Evolutionary conservation across 2,329 filamentous ascomycete genomes (phyloP).

Genomic region (Penicillium oxalicum): DNA sequence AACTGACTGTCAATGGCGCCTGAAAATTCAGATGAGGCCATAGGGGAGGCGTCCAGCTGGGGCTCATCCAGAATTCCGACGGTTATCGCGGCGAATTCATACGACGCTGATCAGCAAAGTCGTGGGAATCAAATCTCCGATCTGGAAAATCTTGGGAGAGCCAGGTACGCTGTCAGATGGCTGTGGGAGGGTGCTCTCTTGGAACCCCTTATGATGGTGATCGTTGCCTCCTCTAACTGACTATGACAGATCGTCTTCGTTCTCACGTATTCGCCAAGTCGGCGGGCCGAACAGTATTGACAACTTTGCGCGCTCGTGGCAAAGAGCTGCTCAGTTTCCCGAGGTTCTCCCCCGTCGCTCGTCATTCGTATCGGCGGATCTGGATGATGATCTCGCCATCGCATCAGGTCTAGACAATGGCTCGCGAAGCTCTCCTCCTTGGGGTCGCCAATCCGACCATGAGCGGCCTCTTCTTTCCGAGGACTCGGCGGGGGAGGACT

Average conservation of each 20-base stretch:
- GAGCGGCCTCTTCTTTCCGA: conserved; percentile 25
- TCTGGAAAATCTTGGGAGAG: conserved; percentile 11
- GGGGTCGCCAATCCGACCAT: conserved; percentile 24
- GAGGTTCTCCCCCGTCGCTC: conserved; percentile 78
- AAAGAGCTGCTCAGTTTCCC: conserved; percentile 78
- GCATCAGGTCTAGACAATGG: conserved; percentile 18
- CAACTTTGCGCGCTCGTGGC: conserved; percentile 88
- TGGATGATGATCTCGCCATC: conserved; percentile 42
- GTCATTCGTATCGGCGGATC: conserved; percentile 60
- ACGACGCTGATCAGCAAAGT: conserved; percentile 11
- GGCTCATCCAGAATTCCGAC: conserved; percentile 9
- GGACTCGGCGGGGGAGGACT: conserved; percentile 26
- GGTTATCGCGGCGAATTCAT: conserved; percentile 9
- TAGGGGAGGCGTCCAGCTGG: conserved; percentile 3
- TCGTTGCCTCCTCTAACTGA: conserved; percentile 4
- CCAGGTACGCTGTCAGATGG: conserved; percentile 6
- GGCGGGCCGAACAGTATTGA: conserved; percentile 92
- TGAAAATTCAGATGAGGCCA: conserved; percentile 5
- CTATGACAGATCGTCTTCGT: conserved; percentile 30
- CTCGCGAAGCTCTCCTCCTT: conserved; percentile 17
- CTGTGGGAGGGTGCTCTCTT: background rate
- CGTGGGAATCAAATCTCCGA: conserved; percentile 11
- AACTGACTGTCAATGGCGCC: conserved; percentile 2
- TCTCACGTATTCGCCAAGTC: conserved; percentile 54
- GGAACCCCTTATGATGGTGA: no score